Conservation (phyloP, 1,284 basidiomycete genomes). For the Kwoniella shivajii region DNA sequence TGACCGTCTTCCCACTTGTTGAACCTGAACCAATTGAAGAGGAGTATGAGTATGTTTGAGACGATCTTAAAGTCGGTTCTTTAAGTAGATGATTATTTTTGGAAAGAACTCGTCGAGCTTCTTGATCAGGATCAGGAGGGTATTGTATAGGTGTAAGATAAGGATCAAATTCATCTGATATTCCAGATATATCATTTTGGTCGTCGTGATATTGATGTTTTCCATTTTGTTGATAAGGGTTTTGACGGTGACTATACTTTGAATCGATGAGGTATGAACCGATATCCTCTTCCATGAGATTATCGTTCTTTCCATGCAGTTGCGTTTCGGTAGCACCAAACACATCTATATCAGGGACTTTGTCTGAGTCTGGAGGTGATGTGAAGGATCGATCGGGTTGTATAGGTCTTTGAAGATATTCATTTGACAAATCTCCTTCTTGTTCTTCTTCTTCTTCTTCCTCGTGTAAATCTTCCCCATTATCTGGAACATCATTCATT, state of each 20-base stretch:
- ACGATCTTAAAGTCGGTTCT: background rate
- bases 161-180: slow-evolving; percentile 7
- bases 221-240: background rate
- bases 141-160: slow-evolving; percentile 4
- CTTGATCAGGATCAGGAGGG: no score
- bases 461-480: background rate
- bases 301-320: background rate
- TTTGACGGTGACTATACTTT: no score
- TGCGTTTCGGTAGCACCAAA: background rate
- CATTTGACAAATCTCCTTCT: background rate
- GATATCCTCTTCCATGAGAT: background rate
- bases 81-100: no score
- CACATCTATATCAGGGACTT: background rate
- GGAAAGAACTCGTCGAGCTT: no score
- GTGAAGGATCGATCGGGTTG: slow-evolving; percentile 22
- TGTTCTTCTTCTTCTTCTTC: background rate
- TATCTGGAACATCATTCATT: slow-evolving; percentile 1
- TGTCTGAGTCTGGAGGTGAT: background rate
- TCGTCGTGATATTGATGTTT: background rate
- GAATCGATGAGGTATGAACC: background rate
- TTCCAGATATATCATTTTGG: background rate
- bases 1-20: slow-evolving; percentile 25
- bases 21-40: background rate
- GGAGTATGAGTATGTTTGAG: background rate
- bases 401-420: slow-evolving; percentile 15